These are phyloP conservation scores for Chrysosporium queenslandicum DNA, from an alignment of 2,329 filamentous ascomycete species.

Conservation along the genomic window DNA sequence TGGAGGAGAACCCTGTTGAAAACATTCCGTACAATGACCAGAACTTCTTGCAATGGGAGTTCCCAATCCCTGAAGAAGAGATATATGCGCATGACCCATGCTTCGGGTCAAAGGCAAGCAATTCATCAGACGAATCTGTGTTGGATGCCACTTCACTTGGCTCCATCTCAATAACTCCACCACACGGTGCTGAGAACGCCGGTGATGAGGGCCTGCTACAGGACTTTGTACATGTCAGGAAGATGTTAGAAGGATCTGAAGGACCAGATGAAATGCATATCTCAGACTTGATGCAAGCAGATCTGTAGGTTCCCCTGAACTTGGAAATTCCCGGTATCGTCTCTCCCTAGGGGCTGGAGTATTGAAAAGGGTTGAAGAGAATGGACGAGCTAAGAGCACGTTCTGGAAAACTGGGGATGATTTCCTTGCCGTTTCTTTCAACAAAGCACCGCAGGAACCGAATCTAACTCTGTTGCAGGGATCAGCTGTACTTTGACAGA, in stretches of 20 bases:
- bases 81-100: not conserved
- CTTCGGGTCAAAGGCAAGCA: not conserved
- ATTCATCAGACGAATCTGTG: not conserved
- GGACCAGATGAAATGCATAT: not conserved
- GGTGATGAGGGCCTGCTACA: not conserved
- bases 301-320: not conserved
- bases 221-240: not conserved
- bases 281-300: not conserved
- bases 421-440: not conserved
- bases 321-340: not conserved
- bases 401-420: too few relatives aligned
- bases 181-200: not conserved
- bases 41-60: not conserved
- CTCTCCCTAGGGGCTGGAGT: too few relatives aligned
- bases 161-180: not conserved
- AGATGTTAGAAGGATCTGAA: not conserved
- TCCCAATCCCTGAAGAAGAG: not conserved
- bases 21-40: not conserved
- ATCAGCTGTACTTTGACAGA: not conserved
- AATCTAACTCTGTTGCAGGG: not conserved
- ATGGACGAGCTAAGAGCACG: too few relatives aligned
- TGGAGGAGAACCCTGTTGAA: not conserved
- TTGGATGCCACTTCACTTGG: not conserved
- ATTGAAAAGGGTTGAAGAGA: too few relatives aligned
- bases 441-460: not conserved